Percentiles rank a stretch among this genome's conserved stretches.
phyloP scores from a whole-genome alignment of 2,329 filamentous ascomycete species.

The Lizonia empirigonia region DNA sequence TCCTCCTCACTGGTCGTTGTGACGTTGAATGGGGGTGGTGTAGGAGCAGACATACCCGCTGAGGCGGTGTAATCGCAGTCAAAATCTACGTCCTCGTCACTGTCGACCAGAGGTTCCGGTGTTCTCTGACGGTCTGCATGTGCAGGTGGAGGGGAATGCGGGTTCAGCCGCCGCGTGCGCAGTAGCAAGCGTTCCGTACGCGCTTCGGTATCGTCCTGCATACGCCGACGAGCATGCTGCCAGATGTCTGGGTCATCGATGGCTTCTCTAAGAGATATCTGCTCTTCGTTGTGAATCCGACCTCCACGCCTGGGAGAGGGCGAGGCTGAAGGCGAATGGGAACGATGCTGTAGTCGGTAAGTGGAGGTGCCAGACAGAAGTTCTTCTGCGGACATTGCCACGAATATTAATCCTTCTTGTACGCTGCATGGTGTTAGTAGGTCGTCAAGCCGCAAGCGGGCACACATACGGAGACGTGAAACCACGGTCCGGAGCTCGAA shows the following conservation, averaged over 20 bases:
- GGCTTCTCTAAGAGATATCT: conserved; percentile 43
- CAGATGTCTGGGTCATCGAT: conserved; percentile 43
- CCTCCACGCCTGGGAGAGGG: conserved; percentile 33
- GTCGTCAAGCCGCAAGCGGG: conserved; percentile 9
- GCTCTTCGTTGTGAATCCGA: conserved; percentile 31
- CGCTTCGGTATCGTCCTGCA: conserved; percentile 35
- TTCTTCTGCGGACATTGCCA: conserved; percentile 83
- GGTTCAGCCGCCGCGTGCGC: conserved; percentile 21
- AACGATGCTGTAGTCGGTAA: conserved; percentile 70
- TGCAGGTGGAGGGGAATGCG: conserved; percentile 7
- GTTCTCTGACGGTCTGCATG: conserved; percentile 5
- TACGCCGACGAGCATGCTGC: conserved; percentile 35
- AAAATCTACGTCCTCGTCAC: conserved; percentile 29
- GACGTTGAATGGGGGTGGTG: conserved; percentile 50
- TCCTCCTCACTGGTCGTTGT: conserved; percentile 46
- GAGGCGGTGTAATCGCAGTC: conserved; percentile 42
- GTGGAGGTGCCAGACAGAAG: conserved; percentile 73
- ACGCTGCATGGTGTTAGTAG: conserved; percentile 63
- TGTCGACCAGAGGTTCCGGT: conserved; percentile 8
- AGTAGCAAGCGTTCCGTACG: conserved; percentile 34
- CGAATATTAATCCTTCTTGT: conserved; percentile 89
- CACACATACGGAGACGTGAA: conserved; percentile 83
- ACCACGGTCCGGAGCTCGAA: conserved; percentile 79
- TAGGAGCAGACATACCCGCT: conserved; percentile 42
- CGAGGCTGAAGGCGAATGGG: conserved; percentile 32